Evolutionary conservation across 768 basidiomycete genomes (phyloP).

Genomic region (Rhodosporidiobolus sp.): DNA sequence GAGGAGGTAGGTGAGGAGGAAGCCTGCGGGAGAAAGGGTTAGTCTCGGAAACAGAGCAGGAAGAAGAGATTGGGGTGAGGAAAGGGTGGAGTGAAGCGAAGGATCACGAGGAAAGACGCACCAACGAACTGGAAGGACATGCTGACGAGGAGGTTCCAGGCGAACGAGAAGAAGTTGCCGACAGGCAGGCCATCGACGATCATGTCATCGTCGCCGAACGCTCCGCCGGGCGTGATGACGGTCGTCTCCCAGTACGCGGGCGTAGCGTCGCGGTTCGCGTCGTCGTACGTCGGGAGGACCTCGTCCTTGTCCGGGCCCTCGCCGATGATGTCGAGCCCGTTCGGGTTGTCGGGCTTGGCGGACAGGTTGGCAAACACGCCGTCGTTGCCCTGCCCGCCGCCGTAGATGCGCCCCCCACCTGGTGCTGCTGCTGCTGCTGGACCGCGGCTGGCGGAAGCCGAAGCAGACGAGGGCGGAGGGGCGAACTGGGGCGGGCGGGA

Average conservation of each 20-base stretch:
- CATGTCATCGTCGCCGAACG: conserved; percentile 59
- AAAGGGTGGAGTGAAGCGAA: conserved; percentile 46
- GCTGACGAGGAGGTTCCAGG: conserved; percentile 75
- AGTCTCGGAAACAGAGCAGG: neutral
- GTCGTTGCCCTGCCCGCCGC: conserved; percentile 76
- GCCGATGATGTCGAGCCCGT: conserved; percentile 31
- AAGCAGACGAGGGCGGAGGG: conserved; percentile 22
- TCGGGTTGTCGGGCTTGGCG: conserved; percentile 72
- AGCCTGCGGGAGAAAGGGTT: conserved; percentile 42
- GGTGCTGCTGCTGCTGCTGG: neutral
- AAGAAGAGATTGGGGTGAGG: neutral
- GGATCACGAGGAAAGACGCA: conserved; percentile 56
- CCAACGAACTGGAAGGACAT: conserved; percentile 97
- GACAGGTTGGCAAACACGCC: conserved; percentile 93
- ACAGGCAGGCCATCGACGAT: conserved; percentile 89
- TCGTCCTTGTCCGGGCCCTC: conserved; percentile 58
- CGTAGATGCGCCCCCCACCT: conserved; percentile 48
- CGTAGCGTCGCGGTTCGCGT: conserved; percentile 82
- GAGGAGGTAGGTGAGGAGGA: conserved; percentile 80
- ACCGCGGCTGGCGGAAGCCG: neutral
- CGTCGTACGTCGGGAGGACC: conserved; percentile 80
- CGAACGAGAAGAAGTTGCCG: conserved; percentile 78
- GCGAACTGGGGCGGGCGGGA: conserved; percentile 51
- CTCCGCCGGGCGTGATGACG: conserved; percentile 71
- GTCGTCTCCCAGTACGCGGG: conserved; percentile 98